These are phyloP conservation scores for Teratosphaeria zuluensis DNA, from an alignment of 2,329 filamentous ascomycete species.

Conservation along the genomic window DNA sequence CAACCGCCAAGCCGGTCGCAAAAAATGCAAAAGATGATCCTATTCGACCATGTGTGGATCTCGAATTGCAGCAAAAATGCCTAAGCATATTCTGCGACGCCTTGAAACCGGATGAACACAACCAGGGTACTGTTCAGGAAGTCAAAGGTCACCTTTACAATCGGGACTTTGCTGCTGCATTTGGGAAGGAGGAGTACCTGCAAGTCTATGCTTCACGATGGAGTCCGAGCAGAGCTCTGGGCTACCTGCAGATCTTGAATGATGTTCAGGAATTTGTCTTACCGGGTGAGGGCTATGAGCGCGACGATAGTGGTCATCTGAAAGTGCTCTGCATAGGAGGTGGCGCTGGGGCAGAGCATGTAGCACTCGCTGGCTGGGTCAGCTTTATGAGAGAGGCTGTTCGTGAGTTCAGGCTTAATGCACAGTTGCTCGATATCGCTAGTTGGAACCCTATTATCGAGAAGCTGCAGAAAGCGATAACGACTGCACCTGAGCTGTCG, in stretches of 20 bases:
- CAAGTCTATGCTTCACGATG: slow-evolving; percentile 81
- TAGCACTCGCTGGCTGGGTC: slow-evolving; percentile 49
- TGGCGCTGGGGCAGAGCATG: slow-evolving; percentile 57
- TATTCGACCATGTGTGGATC: neutral
- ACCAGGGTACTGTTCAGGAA: slow-evolving; percentile 53
- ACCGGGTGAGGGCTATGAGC: neutral
- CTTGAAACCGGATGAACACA: slow-evolving; percentile 26
- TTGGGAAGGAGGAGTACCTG: slow-evolving; percentile 60
- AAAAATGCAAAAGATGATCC: neutral
- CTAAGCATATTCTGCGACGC: slow-evolving; percentile 63
- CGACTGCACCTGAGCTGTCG: slow-evolving; percentile 37
- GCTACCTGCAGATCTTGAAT: slow-evolving; percentile 58
- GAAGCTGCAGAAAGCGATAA: slow-evolving; percentile 49
- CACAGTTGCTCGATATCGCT: slow-evolving; percentile 71
- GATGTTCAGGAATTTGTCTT: slow-evolving; percentile 20
- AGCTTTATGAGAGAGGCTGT: neutral
- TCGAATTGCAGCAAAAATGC: slow-evolving; percentile 54
- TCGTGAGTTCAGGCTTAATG: slow-evolving; percentile 21
- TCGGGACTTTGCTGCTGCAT: slow-evolving; percentile 73
- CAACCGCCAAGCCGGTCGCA: neutral
- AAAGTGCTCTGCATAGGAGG: slow-evolving; percentile 52
- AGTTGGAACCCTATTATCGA: slow-evolving; percentile 60
- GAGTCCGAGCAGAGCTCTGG: slow-evolving; percentile 78
- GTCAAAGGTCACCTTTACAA: slow-evolving; percentile 80
- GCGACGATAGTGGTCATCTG: slow-evolving; percentile 1